Evolutionary conservation across 371 early-diverging fungal species (phyloP), one percentile per base, ranked within the genome.

Genomic region (Mycotypha africana): DNA sequence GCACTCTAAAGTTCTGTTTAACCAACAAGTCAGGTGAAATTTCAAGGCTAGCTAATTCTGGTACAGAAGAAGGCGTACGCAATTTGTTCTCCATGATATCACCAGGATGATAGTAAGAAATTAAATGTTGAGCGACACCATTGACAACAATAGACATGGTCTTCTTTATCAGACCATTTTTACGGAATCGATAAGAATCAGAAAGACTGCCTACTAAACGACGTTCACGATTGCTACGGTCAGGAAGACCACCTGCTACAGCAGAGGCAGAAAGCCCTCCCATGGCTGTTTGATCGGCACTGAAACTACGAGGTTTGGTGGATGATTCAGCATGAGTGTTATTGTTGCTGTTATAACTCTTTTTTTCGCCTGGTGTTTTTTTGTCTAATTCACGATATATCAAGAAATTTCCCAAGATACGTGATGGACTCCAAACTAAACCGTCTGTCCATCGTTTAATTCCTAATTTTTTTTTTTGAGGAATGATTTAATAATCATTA

Each of bases 111-210:
- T 91, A 91, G 58, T 92, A 92, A 43, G 86, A 88, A 37, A 92
- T 86, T 51, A 92, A 66, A 52, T 91, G 93, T 56, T 88, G 86
- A 30, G 81, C 77, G 25, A 81, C 76, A 35, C 87, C 86, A 58
- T 89, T 81, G 34, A 81, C 74, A 30, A 82, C 78, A 38, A 90
- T 79, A 23, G 89, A 89, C 73, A 91, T 79, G 12, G 92, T 82
- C 64, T 90, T 89, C 53, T 92, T 92, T 47, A 90, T 84, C 15
- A 92, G 66, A 0, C 93, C 93, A 52, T 84, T 79, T 40, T 86
- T 81, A 55, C 85, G 86, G 55, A 87, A 81, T 51, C 74, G 55
- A 60, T 81, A 78, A 30, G 79, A 74, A 58, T 74, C 79, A 22
- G 78, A 84, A 11, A 81, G 50, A 37, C 78, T 77, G 2, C 83